Conservation (phyloP, 192 early-diverging fungal genomes). For the Coemansia sp. region DNA sequence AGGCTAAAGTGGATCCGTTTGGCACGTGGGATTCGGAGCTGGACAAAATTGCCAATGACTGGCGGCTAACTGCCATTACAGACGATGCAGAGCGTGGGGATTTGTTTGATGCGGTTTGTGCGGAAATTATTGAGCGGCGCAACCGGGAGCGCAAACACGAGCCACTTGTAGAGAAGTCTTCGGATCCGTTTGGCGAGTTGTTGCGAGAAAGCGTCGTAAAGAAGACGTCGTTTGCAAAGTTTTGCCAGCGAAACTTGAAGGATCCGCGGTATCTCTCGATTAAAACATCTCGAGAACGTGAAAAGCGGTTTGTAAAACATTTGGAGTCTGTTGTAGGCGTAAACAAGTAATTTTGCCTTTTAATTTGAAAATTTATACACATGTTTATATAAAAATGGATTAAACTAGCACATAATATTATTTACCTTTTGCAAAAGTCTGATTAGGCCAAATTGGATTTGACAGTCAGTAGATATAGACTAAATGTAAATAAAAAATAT, state of each 20-base stretch:
- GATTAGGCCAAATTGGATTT: no score
- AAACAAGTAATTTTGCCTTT: neutral
- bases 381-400: neutral
- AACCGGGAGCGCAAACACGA: conserved; percentile 5
- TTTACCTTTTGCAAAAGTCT: no score
- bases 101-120: conserved; percentile 31
- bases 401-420: no score
- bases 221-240: conserved; percentile 39
- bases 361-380: neutral
- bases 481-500: no score
- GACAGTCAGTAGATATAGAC: no score
- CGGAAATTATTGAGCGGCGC: conserved; percentile 14
- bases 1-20: conserved; percentile 24
- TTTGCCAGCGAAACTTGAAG: conserved; percentile 38
- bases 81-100: conserved; percentile 24
- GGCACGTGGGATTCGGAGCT: conserved; percentile 39
- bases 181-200: conserved; percentile 36
- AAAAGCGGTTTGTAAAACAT: conserved; percentile 37
- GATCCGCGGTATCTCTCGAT: conserved; percentile 40
- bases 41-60: conserved; percentile 9
- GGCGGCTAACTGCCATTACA: conserved; percentile 10
- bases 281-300: conserved; percentile 47
- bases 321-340: conserved; percentile 10
- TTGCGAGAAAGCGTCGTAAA: conserved; percentile 25
- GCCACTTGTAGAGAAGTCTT: neutral